Evolutionary conservation across 1,284 basidiomycete genomes (phyloP), one percentile per base, ranked within the genome.

Genomic region (Pseudozyma tsukubaensis): DNA sequence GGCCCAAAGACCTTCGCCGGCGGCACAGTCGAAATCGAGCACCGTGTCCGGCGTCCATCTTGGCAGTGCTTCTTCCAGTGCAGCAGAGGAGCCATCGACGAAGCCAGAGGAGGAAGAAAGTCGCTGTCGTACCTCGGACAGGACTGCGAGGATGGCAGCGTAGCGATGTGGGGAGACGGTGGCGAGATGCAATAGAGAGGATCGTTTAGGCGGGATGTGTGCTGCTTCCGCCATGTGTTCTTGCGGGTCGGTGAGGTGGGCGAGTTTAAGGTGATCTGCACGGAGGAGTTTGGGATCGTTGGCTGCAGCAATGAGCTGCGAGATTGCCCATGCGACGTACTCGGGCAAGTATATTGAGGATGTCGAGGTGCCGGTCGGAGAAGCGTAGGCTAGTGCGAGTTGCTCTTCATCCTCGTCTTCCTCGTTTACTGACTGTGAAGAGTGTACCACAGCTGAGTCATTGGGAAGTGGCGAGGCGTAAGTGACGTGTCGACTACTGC

Each of bases 1-100:
- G 5, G 82, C 82, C 82, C 82, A 83, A 6, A 82, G 71, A 8
- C 75, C 81, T 50, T 82, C 82, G 2, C 67, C 76, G 1, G 76
- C 70, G 10, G 77, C 72, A 48, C 72, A 71, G 49, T 72, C 70
- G 40, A 65, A 77, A 42, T 83, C 82, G 14, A 79, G 42, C 29
- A 83, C 59, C 1, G 64, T 66, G 7, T 64, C 40, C 9, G 80
- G 80, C 14, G 47, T 40, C 81, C 81, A 82, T 5, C 54, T 42
- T 3, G 58, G 50, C 42, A 72, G 19, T 4, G 48, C 59, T 24
- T 48, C 37, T 1, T 58, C 56, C 32, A 59, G 3, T 0, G 42
- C 54, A 10, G 29, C 13, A 0, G 29, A 36, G 11, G 18, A 19
- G 10, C 50, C 53, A 12, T 53, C 21, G 18, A 54, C 45, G 0